Base-by-base conservation (phyloP, 2,329 filamentous ascomycete genomes). In the Aspergillus hiratsukae region DNA sequence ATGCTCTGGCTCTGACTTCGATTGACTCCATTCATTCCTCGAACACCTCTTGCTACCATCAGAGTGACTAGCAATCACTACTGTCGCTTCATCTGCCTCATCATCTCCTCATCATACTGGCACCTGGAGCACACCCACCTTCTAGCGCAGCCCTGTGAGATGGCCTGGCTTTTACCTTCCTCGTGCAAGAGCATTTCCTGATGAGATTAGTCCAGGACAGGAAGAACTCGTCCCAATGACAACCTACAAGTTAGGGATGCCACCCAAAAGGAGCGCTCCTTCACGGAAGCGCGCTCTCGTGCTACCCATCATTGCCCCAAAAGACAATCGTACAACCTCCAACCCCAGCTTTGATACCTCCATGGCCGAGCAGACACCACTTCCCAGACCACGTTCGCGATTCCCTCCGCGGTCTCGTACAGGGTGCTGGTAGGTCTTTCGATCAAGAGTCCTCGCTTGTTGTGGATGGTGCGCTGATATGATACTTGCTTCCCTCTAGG, bases 331-430 rank as follows among this genome's bases (percentile, higher is more conserved):
- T 27, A 61, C 68, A 29, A 58, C 59, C 49, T 62, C 66, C 57
- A 62, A 66, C 14, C 25, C 48, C 23, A 21, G 48, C 27, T 23
- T 55, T 23, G 41, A 51, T 31, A 49, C 27, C 43, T 17, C 51
- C 57, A 71, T 67, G 55, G 60, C 71, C 52, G 69, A 70, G 53
- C 67, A 68, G 55, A 45, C 64, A 50, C 56, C 72, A 25, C 69
- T 70, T 50, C 68, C 72, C 48, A 71, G 73, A 52, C 69, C 72
- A 41, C 74, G 76, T 50, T 67, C 79, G 25, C 76, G 80, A 52
- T 72, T 82, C 14, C 80, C 80, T 43, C 80, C 81, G 54, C 75
- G 80, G 54, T 82, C 80, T 49, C 71, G 80, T 58, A 81, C 79
- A 35, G 80, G 80, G 55, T 83, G 80, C 63, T 82, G 80, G 77